Percentiles rank a stretch among this genome's conserved stretches.
Evolutionary conservation across 106 monocot species (phyloP).

Genomic region (Allium sativum): DNA sequence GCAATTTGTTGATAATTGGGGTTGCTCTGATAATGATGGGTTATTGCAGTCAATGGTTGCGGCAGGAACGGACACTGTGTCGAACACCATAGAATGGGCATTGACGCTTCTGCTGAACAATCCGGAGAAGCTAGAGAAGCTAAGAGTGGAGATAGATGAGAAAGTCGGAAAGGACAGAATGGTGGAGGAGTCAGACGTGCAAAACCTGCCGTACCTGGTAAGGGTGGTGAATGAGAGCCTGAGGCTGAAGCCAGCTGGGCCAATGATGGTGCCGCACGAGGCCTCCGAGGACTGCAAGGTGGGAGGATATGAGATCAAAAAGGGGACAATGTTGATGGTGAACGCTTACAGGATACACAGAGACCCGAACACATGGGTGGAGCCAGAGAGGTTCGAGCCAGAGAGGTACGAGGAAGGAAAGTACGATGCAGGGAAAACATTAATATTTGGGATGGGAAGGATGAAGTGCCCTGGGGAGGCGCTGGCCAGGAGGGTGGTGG

Average conservation of each 20-base stretch:
- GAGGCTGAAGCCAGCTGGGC: conserved; percentile 1
- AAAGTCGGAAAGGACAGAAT: conserved; percentile 4
- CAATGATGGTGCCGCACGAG: conserved; percentile 6
- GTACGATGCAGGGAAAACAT: neutral
- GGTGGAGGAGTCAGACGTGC: conserved; percentile 1
- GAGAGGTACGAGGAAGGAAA: conserved; percentile 1
- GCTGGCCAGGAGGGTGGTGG: conserved; percentile 9
- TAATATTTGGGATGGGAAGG: conserved; percentile 16
- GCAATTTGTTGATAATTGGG: no score
- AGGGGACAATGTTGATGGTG: neutral
- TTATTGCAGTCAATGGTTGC: neutral
- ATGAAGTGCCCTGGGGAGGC: conserved; percentile 8
- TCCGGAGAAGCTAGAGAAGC: conserved; percentile 13
- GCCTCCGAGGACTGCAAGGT: neutral
- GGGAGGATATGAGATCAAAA: conserved; percentile 1
- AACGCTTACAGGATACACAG: conserved; percentile 11
- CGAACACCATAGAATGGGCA: conserved; percentile 20
- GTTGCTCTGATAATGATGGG: no score
- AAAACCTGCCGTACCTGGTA: neutral
- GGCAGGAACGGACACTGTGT: conserved; percentile 20
- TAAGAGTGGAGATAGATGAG: conserved; percentile 17
- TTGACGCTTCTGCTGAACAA: conserved; percentile 28
- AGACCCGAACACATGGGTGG: conserved; percentile 1
- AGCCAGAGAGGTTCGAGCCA: neutral
- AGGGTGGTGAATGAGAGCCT: conserved; percentile 7